Evolutionary conservation across 495 filamentous ascomycete species (phyloP), one percentile per base, ranked within the genome.

Genomic region (Cercophora newfieldiana): DNA sequence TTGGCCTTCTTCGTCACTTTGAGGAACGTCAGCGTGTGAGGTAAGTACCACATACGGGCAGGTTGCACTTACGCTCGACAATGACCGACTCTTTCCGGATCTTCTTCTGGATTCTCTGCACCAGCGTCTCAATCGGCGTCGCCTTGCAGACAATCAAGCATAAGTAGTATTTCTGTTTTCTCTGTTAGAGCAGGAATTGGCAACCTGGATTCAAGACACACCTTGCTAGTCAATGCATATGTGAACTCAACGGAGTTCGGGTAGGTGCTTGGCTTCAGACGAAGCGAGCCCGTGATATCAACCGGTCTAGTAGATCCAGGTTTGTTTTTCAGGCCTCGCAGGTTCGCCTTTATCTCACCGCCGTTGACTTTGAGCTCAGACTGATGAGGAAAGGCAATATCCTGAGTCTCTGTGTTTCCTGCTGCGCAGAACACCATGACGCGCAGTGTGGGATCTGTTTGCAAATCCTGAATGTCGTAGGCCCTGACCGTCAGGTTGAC

Each of bases 301-400:
- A 90, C 93, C 7, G 95, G 95, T 60, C 90, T 86, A 30, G 95
- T 97, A 29, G 95, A 94, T 25, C 95, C 95, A 8, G 95, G 90
- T 72, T 93, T 94, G 74, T 96, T 97, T 75, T 99, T 99, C 59
- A 99, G 78, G 2, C 95, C 95, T 64, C 94, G 90, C 56, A 95
- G 83, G 71, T 97, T 98, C 14, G 89, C 87, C 71, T 95, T 96
- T 65, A 96, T 83, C 56, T 96, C 91, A 31, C 90, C 90, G 25
- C 88, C 84, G 71, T 98, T 98, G 44, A 96, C 88, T 72, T 93
- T 94, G 53, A 99, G 81, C 75, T 97, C 95, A 24, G 94, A 88
- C 78, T 97, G 92, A 66, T 93, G 87, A 0, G 95, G 95, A 69
- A 99, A 99, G 1, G 90, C 80, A 37, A 98, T 88, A 65, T 98